phyloP scores from a whole-genome alignment of 1,139 yeast genomes.

The Suhomyces bokatorum region DNA sequence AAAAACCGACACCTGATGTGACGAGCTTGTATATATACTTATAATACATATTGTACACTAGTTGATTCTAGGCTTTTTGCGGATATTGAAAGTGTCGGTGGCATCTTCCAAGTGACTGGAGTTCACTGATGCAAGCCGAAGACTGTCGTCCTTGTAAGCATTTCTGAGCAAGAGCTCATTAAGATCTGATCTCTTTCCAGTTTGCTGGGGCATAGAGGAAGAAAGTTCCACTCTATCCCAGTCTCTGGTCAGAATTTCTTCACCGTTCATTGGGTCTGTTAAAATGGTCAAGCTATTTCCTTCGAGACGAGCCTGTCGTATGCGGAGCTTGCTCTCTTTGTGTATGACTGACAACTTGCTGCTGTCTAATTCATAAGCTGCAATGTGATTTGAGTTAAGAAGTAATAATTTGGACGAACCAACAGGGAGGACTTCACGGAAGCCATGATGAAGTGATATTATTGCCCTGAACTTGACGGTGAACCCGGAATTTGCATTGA shows the following conservation, averaged over 20 bases:
- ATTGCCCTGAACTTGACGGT: neutral
- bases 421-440: neutral
- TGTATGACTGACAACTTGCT: slow-evolving; percentile 13
- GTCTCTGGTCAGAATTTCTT: too few relatives aligned
- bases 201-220: neutral
- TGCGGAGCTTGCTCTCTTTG: slow-evolving; percentile 1
- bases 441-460: neutral
- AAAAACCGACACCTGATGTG: neutral
- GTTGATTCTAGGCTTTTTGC: slow-evolving; percentile 15
- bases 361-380: slow-evolving; percentile 11
- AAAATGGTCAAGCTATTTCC: slow-evolving; percentile 5
- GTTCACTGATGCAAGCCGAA: slow-evolving; percentile 9
- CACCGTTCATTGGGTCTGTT: slow-evolving; percentile 5
- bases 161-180: slow-evolving; percentile 11
- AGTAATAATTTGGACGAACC: slow-evolving; percentile 1
- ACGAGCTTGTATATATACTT: slow-evolving; percentile 5
- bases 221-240: slow-evolving; percentile 7
- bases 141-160: slow-evolving; percentile 5
- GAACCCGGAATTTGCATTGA: neutral
- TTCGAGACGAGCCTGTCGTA: slow-evolving; percentile 10
- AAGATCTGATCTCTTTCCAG: slow-evolving; percentile 7
- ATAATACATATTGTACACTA: slow-evolving; percentile 5
- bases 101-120: slow-evolving; percentile 24
- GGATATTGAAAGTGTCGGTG: slow-evolving; percentile 33
- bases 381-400: slow-evolving; percentile 15